Evolutionary conservation across 2,329 filamentous ascomycete species (phyloP), one percentile per base, ranked within the genome.

Genomic region (Cladobotryum mycophilum): DNA sequence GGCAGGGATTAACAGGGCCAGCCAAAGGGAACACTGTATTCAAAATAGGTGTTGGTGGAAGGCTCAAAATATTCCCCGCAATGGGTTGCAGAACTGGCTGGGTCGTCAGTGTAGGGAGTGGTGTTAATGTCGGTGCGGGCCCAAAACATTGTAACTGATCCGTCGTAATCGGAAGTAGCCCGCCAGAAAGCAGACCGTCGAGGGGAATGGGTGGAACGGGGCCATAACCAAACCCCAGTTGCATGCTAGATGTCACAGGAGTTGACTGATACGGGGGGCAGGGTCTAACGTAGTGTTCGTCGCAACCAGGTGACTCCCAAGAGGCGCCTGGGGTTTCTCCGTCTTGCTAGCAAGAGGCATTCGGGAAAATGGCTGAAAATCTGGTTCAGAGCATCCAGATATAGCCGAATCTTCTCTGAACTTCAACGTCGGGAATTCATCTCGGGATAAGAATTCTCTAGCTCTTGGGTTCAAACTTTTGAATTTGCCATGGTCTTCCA

Each of bases 361-460:
- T n/a, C 11, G 9, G 12, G 37, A 4, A n/a, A n/a, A 18, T 40
- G 37, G 17, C 37, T 4, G 14, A 4, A 13, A 9, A 3, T 15
- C n/a, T 18, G 11, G n/a, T 4, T 40, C 37, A 4, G 37, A n/a
- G 14, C 37, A 15, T 6, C 12, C 17, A 9, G 37, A 40, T 15
- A 15, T 18, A 17, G 37, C n/a, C n/a, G n/a, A 40, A 18, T 40
- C n/a, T 18, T 40, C 37, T 18, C 17, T 40, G 14, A 15, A 15
- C 37, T 15, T 40, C 5, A 40, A 11, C 9, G 37, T 4, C 12
- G 17, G 7, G n/a, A 40, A 40, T 14, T 40, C 37, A 12, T 45
- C 55, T 30, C 67, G 58, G 1, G 65, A 67, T 8, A 67, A 54
- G 45, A 68, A 67, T 41, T 68, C 65, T 49, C 65, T 62, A 37